Evolutionary conservation across 768 basidiomycete species (phyloP).

Genomic region (Termitomyces sp.): DNA sequence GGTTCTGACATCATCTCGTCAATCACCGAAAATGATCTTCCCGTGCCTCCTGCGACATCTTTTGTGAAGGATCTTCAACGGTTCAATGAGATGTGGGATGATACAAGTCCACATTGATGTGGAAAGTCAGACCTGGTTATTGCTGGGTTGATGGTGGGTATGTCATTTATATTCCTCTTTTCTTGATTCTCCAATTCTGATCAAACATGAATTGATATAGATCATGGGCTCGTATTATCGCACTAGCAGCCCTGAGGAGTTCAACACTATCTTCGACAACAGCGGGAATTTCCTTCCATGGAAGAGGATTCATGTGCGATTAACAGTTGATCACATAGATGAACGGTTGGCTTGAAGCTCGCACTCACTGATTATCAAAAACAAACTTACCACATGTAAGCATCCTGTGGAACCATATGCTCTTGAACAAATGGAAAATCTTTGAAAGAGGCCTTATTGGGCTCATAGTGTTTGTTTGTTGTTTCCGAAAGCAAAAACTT

Average conservation of each 20-base stretch:
- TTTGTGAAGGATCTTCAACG: conserved; percentile 17
- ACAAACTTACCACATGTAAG: neutral
- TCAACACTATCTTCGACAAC: conserved; percentile 16
- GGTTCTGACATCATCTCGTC: conserved; percentile 1
- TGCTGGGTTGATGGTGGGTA: conserved; percentile 22
- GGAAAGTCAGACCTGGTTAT: conserved; percentile 18
- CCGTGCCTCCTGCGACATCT: conserved; percentile 19
- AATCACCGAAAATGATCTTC: conserved; percentile 16
- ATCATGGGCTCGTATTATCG: conserved; percentile 13
- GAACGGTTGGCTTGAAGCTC: neutral
- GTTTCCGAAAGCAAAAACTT: neutral
- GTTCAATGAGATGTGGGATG: conserved; percentile 26
- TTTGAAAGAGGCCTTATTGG: neutral
- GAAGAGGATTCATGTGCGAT: conserved; percentile 10
- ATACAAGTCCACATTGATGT: conserved; percentile 18
- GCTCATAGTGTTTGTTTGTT: too few species aligned
- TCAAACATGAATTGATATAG: conserved; percentile 1
- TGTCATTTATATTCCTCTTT: neutral
- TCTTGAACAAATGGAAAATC: neutral
- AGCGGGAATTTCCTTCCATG: conserved; percentile 11
- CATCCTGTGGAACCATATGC: neutral
- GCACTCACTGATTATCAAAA: neutral
- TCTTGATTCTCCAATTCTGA: neutral
- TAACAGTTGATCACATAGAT: conserved; percentile 9
- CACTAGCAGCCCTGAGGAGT: conserved; percentile 8